Conservation (phyloP, 306 rosid species). For the Dryas drummondii region DNA sequence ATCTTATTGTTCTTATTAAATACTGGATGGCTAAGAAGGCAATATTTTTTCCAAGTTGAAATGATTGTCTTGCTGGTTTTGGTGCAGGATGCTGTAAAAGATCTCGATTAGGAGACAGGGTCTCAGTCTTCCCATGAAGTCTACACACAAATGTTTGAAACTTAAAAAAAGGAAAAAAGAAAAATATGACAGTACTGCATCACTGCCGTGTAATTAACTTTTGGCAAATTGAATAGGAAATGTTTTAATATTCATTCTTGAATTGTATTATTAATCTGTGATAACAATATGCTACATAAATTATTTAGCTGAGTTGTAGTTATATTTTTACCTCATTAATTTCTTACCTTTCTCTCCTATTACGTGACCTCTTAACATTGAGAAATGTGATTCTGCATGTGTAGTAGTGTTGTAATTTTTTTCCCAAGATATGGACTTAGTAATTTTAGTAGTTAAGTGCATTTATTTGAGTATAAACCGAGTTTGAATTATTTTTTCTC, state of each 20-base stretch:
- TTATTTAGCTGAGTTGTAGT: too few species aligned
- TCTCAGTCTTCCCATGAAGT: conserved; percentile 8
- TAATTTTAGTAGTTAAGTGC: too few species aligned
- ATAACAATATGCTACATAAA: background rate
- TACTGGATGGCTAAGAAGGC: background rate
- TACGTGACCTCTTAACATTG: too few species aligned
- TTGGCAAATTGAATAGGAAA: conserved; percentile 22
- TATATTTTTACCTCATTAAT: too few species aligned
- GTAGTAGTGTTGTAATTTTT: too few species aligned
- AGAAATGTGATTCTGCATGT: too few species aligned
- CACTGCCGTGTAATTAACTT: conserved; percentile 24
- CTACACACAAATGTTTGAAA: background rate
- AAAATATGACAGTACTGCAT: conserved; percentile 5
- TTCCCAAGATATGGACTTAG: too few species aligned
- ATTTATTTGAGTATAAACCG: too few species aligned
- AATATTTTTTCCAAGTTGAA: background rate
- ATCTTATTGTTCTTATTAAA: background rate
- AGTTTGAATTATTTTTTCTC: too few species aligned
- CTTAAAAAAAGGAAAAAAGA: background rate
- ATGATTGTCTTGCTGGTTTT: background rate
- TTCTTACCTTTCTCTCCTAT: too few species aligned
- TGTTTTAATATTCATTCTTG: background rate
- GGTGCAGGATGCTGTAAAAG: conserved; percentile 53
- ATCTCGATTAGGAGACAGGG: conserved; percentile 36
- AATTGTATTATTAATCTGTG: background rate